These are phyloP conservation scores for Fraxinus pennsylvanica DNA, from an alignment of 257 asterid species.

Conservation along the genomic window DNA sequence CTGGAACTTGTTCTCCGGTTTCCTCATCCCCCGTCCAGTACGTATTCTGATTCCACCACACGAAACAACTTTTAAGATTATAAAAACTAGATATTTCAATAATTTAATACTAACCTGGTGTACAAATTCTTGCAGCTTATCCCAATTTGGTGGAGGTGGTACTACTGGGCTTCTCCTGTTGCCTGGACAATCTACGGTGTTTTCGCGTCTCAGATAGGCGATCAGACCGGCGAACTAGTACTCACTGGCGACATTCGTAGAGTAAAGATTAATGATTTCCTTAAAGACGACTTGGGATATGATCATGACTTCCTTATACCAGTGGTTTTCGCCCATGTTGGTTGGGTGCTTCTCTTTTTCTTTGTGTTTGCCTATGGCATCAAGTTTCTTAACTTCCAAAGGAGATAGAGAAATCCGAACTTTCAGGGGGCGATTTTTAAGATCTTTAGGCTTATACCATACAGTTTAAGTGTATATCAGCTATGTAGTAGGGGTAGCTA, in stretches of 20 bases:
- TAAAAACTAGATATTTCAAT: not conserved
- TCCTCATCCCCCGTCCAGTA: constrained; percentile 81
- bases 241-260: constrained; percentile 26
- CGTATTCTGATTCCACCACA: constrained; percentile 19
- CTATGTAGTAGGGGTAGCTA: not conserved
- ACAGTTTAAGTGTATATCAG: constrained; percentile 24
- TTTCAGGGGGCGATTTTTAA: not conserved
- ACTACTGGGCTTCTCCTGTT: constrained; percentile 89
- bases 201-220: constrained; percentile 65
- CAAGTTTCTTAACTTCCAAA: constrained; percentile 81
- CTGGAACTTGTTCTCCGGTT: constrained; percentile 92
- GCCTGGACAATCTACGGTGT: constrained; percentile 78
- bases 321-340: constrained; percentile 70
- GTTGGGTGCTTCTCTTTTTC: constrained; percentile 85
- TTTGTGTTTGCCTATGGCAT: constrained; percentile 77
- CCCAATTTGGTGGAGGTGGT: constrained; percentile 94
- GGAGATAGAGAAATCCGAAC: constrained; percentile 34
- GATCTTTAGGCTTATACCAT: not conserved
- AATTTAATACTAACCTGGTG: not conserved
- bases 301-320: constrained; percentile 62
- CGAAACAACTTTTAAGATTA: not conserved
- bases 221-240: constrained; percentile 32
- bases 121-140: constrained; percentile 50
- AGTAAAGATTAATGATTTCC: constrained; percentile 38
- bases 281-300: constrained; percentile 55